A percentile compares a stretch with the other conserved stretches of the same genome.
Evolutionary conservation across 805 yeast species (phyloP).

Genomic region (Kodamaea laetipori): DNA sequence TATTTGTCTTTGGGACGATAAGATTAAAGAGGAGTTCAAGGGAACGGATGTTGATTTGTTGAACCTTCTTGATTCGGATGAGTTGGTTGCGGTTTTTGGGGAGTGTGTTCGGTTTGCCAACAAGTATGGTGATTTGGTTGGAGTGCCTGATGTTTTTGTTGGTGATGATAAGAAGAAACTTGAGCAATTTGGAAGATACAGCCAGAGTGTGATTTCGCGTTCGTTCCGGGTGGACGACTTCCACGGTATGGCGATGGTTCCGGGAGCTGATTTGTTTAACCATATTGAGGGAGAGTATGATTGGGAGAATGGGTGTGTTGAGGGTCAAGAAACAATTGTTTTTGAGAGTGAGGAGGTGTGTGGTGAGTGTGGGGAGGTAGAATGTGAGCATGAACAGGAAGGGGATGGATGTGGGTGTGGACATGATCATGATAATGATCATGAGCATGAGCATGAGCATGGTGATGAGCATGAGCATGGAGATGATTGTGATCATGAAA

Average conservation of each 20-base stretch:
- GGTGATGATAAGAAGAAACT: constrained; percentile 31
- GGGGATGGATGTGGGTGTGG: constrained; percentile 17
- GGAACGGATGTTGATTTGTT: constrained; percentile 65
- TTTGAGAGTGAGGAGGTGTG: constrained; percentile 51
- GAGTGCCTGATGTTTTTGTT: constrained; percentile 40
- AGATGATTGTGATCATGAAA: constrained; percentile 21
- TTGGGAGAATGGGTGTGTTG: constrained; percentile 13
- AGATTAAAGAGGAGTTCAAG: constrained; percentile 46
- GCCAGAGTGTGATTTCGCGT: constrained; percentile 68
- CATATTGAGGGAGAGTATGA: constrained; percentile 49
- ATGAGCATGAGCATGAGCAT: constrained; percentile 15
- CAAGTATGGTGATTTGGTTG: constrained; percentile 25
- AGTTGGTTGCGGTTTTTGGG: constrained; percentile 41
- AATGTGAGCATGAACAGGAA: constrained; percentile 24
- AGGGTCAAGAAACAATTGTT: constrained; percentile 57
- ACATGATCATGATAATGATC: constrained; percentile 21
- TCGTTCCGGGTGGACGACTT: constrained; percentile 80
- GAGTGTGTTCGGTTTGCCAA: constrained; percentile 47
- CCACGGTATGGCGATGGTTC: constrained; percentile 77
- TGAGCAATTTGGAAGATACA: constrained; percentile 54
- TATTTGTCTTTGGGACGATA: constrained; percentile 64
- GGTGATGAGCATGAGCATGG: constrained; percentile 21
- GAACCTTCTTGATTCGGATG: constrained; percentile 57
- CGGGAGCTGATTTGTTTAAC: constrained; percentile 89
- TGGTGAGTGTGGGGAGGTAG: constrained; percentile 27